phyloP scores from a whole-genome alignment of 192 early-diverging fungal species.

The Chytriomyces sp. region DNA sequence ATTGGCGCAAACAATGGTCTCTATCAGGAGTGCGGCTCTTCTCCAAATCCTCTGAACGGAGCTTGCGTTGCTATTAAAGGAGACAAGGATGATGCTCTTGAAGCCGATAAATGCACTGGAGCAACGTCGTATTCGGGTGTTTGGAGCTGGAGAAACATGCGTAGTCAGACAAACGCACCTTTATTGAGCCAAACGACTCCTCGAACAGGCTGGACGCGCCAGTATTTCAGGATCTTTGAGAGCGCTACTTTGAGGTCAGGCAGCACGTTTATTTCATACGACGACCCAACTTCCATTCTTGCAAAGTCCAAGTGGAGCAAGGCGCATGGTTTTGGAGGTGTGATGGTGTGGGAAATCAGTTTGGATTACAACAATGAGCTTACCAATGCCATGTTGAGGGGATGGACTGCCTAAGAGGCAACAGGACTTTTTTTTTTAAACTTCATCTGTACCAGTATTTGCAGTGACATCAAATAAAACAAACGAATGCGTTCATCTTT shows the following conservation, averaged over 20 bases:
- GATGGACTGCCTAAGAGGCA: background rate
- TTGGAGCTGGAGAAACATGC: slow-evolving; percentile 14
- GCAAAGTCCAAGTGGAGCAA: slow-evolving; percentile 19
- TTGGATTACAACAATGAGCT: no score
- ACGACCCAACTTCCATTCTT: slow-evolving; percentile 10
- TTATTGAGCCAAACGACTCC: background rate
- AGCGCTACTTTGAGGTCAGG: background rate
- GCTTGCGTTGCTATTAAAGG: slow-evolving; percentile 1
- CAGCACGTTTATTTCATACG: slow-evolving; percentile 17
- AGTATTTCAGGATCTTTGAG: background rate
- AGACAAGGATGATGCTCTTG: background rate
- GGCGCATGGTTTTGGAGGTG: slow-evolving; percentile 13
- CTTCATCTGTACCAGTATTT: no score
- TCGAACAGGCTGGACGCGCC: background rate
- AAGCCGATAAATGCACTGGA: background rate
- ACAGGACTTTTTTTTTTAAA: no score
- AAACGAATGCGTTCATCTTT: no score
- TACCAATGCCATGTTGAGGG: slow-evolving; percentile 6
- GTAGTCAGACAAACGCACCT: background rate
- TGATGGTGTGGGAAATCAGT: slow-evolving; percentile 26
- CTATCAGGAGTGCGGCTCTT: background rate
- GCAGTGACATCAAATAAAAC: no score
- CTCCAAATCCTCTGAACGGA: background rate
- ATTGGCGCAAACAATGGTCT: slow-evolving; percentile 11
- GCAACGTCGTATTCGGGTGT: slow-evolving; percentile 8